These are phyloP conservation scores for Solanum sejunctum DNA, from an alignment of 257 asterid genomes.

Conservation along the genomic window DNA sequence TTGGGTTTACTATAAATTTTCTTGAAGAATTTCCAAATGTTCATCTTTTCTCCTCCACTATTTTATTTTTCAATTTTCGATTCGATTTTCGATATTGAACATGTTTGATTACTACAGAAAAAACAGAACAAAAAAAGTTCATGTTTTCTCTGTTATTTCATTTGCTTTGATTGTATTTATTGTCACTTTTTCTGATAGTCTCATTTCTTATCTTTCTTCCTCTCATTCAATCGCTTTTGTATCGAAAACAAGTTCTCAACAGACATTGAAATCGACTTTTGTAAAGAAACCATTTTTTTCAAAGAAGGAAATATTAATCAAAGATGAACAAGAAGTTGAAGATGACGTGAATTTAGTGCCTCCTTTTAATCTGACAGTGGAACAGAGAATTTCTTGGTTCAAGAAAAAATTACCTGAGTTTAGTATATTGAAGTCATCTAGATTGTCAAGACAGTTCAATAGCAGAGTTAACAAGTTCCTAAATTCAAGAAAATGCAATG, in stretches of 20 bases:
- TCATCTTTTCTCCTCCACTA: background rate
- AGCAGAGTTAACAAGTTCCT: background rate
- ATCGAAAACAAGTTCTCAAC: background rate
- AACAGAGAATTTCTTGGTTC: slow-evolving; percentile 8
- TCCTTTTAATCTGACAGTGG: background rate
- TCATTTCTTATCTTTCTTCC: slow-evolving; percentile 14
- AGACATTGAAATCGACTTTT: background rate
- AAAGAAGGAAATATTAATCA: background rate
- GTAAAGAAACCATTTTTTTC: background rate
- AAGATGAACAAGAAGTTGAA: slow-evolving; percentile 2
- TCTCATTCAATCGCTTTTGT: background rate
- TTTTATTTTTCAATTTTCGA: no score
- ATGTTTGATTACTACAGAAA: slow-evolving; percentile 27
- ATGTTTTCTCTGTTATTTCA: slow-evolving; percentile 22
- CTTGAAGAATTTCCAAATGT: background rate
- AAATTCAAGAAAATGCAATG: background rate
- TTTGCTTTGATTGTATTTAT: slow-evolving; percentile 16
- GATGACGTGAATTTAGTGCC: background rate
- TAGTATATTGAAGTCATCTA: background rate
- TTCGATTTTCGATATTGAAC: background rate
- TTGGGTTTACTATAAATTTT: background rate
- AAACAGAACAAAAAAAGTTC: slow-evolving; percentile 2
- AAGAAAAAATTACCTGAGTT: background rate
- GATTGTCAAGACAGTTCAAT: background rate
- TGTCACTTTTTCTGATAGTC: slow-evolving; percentile 11